Base-by-base conservation (phyloP, 1,284 basidiomycete species). In the Ustilago xerochloae region DNA sequence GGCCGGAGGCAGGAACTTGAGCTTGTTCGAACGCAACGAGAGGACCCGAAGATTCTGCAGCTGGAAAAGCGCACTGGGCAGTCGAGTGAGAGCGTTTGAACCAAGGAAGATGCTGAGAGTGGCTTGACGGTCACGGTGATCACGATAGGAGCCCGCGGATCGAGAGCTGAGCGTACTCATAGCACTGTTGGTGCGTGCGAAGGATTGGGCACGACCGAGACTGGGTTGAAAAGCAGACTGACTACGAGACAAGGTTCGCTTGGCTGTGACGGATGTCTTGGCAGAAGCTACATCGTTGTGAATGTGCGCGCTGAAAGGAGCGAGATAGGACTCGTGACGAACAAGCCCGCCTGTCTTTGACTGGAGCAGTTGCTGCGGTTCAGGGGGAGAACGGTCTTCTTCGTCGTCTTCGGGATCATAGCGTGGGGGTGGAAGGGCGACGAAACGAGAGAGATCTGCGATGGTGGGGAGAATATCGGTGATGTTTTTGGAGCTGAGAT, bases 11-110 rank as follows among this genome's bases (percentile, higher is more conserved):
- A 83, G 74, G 36, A 58, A 55, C 48, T 62, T 74, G 36, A 83
- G 73, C 24, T 73, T 74, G 68, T 83, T 83, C 41, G 77, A 72
- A 15, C 81, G 77, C n/a, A 83, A 53, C 12, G 79, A 80, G n/a
- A 83, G 69, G 38, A 82, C 81, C 38, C 75, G 68, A 10, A 83
- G 75, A 43, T 82, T 82, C 26, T 67, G 61, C 15, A 83, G 68
- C 38, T 79, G 73, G 56, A 83, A 83, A 35, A 83, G 73, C 0
- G 81, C 81, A 52, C 78, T 80, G 10, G 81, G 81, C 15, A 83
- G 66, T 6, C 54, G 55, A 15, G 72, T 79, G 38, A 83, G 70
- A 16, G 48, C 41, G 48, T 83, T 83, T 67, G 70, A 64, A 32
- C 56, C 64, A 22, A 73, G 58, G 32, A 73, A 73, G 61, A 73